Evolutionary conservation across 169 alveolate genomes (phyloP).

Genomic region (Pseudocohnilembus persalinus): DNA sequence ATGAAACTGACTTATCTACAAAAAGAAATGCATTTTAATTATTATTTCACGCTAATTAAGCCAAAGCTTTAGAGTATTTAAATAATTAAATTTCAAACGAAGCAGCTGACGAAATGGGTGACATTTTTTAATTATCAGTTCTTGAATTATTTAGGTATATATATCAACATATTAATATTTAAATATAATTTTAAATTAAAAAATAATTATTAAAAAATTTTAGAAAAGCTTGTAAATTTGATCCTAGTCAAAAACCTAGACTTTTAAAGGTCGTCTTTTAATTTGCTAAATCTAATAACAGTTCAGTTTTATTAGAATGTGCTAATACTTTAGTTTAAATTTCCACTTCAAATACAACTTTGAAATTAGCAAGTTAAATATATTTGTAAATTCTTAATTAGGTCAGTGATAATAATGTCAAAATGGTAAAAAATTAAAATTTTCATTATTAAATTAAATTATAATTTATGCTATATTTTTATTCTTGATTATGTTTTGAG

Average conservation of each 20-base stretch:
- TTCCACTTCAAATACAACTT: slow-evolving; percentile 77
- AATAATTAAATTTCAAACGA: slow-evolving; percentile 63
- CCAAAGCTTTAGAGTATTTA: slow-evolving; percentile 87
- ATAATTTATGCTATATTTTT: not conserved
- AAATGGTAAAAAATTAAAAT: slow-evolving; percentile 56
- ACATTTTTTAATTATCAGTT: slow-evolving; percentile 86
- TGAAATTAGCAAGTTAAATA: slow-evolving; percentile 89
- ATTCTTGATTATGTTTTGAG: not conserved
- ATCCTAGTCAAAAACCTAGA: slow-evolving; percentile 80
- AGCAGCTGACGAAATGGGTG: slow-evolving; percentile 81
- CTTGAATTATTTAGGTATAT: slow-evolving; percentile 82
- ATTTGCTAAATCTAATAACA: slow-evolving; percentile 67
- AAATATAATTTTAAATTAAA: no score
- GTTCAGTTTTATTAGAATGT: slow-evolving; percentile 85
- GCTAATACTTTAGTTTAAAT: slow-evolving; percentile 83
- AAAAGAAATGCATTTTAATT: slow-evolving; percentile 91
- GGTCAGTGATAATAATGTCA: slow-evolving; percentile 92
- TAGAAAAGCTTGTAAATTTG: slow-evolving; percentile 84
- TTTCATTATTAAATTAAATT: slow-evolving; percentile 60
- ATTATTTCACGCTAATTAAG: slow-evolving; percentile 83
- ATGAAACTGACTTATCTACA: slow-evolving; percentile 91
- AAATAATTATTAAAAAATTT: no score
- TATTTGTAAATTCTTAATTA: slow-evolving; percentile 85
- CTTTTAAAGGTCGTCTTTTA: slow-evolving; percentile 75
- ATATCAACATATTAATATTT: no score